phyloP scores from a whole-genome alignment of 495 filamentous ascomycete genomes.

The Neurospora tetrasperma region DNA sequence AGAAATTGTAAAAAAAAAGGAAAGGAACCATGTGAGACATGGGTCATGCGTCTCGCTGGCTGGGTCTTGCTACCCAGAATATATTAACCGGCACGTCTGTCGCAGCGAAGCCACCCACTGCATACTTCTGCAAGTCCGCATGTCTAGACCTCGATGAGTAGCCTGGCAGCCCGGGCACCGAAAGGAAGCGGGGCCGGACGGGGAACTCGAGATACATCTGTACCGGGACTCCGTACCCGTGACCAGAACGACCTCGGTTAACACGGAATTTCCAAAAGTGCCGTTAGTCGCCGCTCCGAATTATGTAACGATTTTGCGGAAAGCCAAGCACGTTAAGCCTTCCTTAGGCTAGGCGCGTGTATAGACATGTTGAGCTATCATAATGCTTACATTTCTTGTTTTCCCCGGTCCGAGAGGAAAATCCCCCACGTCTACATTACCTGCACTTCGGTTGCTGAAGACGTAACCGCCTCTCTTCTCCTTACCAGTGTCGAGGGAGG shows the following conservation, averaged over 20 bases:
- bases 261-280: not conserved
- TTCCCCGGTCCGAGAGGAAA: not conserved
- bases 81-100: constrained; percentile 19
- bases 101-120: not conserved
- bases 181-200: not conserved
- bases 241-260: not conserved
- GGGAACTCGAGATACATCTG: not conserved
- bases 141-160: constrained; percentile 10
- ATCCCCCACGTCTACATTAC: not conserved
- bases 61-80: constrained; percentile 3
- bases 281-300: not conserved
- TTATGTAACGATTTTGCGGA: not conserved
- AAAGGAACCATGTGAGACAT: not conserved
- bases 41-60: not conserved
- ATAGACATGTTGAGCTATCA: not conserved
- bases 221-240: not conserved
- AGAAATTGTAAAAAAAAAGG: too few relatives aligned
- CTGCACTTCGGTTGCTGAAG: not conserved
- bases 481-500: not conserved
- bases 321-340: not conserved
- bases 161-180: not conserved
- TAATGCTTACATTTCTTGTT: not conserved
- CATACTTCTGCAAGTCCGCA: not conserved
- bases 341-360: not conserved
- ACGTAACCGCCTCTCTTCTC: not conserved